These are phyloP conservation scores for Fusarium paranaense DNA, from an alignment of 2,329 filamentous ascomycete genomes.

Conservation along the genomic window DNA sequence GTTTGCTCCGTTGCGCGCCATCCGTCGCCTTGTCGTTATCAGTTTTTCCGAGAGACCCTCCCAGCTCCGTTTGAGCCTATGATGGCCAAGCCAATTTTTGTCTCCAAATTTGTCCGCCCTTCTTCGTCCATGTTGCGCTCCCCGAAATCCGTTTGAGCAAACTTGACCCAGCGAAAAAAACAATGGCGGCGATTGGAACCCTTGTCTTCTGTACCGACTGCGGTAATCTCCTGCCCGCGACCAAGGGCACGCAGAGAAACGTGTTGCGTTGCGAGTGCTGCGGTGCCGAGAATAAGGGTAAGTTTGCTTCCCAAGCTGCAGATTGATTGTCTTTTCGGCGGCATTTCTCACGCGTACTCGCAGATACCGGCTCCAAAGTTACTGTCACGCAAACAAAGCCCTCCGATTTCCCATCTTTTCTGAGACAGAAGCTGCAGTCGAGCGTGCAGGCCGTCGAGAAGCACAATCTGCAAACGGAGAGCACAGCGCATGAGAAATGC, in stretches of 20 bases:
- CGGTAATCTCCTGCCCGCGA: conserved; percentile 87
- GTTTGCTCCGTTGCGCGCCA: conserved; percentile 40
- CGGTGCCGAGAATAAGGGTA: conserved; percentile 86
- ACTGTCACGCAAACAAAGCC: conserved; percentile 88
- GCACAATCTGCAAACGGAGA: conserved; percentile 81
- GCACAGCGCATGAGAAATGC: conserved; percentile 75
- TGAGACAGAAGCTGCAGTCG: conserved; percentile 86
- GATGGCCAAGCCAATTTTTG: conserved; percentile 42
- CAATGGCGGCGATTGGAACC: conserved; percentile 90
- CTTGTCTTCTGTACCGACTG: conserved; percentile 94
- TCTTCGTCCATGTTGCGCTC: conserved; percentile 11
- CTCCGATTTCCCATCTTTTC: conserved; percentile 88
- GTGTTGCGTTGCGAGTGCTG: conserved; percentile 87
- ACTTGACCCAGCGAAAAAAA: conserved; percentile 32
- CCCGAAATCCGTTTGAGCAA: conserved; percentile 2
- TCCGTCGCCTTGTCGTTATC: conserved; percentile 39
- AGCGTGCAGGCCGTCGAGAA: conserved; percentile 84
- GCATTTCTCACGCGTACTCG: conserved; percentile 13
- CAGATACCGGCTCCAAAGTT: conserved; percentile 80
- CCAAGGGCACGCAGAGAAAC: conserved; percentile 80
- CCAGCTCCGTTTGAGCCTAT: conserved; percentile 32
- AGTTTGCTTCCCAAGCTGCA: conserved; percentile 29
- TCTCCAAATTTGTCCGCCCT: conserved; percentile 32
- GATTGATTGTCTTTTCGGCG: background rate
- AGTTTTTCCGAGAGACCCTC: conserved; percentile 48